Evolutionary conservation across 2,329 filamentous ascomycete species (phyloP).

Genomic region (Sphaerostilbella broomeana): DNA sequence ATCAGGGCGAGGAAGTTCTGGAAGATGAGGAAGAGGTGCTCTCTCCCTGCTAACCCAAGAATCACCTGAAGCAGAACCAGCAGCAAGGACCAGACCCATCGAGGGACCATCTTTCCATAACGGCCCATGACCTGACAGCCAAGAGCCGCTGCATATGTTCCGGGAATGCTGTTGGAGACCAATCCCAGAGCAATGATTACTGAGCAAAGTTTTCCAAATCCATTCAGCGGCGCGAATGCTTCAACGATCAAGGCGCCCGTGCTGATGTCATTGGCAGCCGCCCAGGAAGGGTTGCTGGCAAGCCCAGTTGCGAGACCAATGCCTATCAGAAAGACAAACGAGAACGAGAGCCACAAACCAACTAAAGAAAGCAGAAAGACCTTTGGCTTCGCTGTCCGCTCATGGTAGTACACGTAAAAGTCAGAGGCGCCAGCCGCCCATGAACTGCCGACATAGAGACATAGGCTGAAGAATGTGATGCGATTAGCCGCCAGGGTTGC

Average conservation of each 20-base stretch:
- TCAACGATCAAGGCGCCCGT: constrained; percentile 51
- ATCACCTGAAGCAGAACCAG: constrained; percentile 49
- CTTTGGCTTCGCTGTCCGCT: constrained; percentile 48
- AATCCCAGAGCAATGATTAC: constrained; percentile 49
- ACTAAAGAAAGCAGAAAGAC: constrained; percentile 64
- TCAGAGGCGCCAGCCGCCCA: constrained; percentile 73
- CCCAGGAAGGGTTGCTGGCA: constrained; percentile 43
- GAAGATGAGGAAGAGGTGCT: constrained; percentile 47
- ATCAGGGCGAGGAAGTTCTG: constrained; percentile 48
- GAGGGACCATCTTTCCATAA: constrained; percentile 44
- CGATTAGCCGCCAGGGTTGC: constrained; percentile 55
- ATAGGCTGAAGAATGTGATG: constrained; percentile 65
- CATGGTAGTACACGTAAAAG: constrained; percentile 74
- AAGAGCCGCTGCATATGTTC: constrained; percentile 51
- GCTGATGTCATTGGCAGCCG: constrained; percentile 42
- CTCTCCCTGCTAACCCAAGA: constrained; percentile 47
- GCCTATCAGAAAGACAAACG: constrained; percentile 61
- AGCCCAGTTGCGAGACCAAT: constrained; percentile 47
- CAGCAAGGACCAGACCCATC: constrained; percentile 47
- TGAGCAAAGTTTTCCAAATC: constrained; percentile 51
- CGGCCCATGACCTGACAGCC: constrained; percentile 55
- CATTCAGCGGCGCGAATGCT: constrained; percentile 46
- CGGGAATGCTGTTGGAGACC: constrained; percentile 49
- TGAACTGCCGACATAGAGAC: constrained; percentile 42
- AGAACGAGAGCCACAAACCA: constrained; percentile 55